Evolutionary conservation across 2,329 filamentous ascomycete genomes (phyloP), one percentile per base, ranked within the genome.

Genomic region (Ceratocystis diversiconidia): DNA sequence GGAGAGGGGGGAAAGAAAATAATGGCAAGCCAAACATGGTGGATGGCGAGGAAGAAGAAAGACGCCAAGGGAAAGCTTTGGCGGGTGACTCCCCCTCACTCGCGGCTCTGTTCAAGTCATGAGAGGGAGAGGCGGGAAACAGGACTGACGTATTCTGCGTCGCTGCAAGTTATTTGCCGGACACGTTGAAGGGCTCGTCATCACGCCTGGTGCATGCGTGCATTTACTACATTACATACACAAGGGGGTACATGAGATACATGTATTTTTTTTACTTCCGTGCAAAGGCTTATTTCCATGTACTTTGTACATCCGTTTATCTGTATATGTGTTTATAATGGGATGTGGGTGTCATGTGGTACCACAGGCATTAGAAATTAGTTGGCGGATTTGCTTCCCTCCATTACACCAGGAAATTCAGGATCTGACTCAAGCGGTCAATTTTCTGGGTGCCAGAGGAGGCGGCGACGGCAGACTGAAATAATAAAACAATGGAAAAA

Each of bases 311-410:
- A 17, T 59, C 10, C 2, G 6, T 15, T 3, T n/a, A 30, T 25
- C 19, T 61, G 5, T 61, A n/a, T 43, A 44, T 44, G 19, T 61
- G 17, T 43, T 36, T 41, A 25, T 30, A 17, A 41, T 46, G 36
- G 41, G 41, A 22, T 46, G 41, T 46, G 19, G n/a, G 60, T 62
- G 41, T 46, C 60, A 44, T 48, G 60, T 62, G 44, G 60, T 46
- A 30, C 41, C 60, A 62, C 44, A 44, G 60, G 25, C 60, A 62
- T 62, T 62, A 17, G 30, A 48, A 62, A 46, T 46, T 62, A 28
- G 44, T 48, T 62, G 41, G 41, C 60, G 60, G 41, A 62, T 46
- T 48, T 48, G 41, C 15, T 62, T 28, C 60, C 22, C 60, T 62
- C 36, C 19, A 28, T 62, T 30, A 44, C 60, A 48, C 41, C 36